These are phyloP conservation scores for Helichrysum umbraculigerum DNA, from an alignment of 129 eudicot genomes.

Conservation along the genomic window DNA sequence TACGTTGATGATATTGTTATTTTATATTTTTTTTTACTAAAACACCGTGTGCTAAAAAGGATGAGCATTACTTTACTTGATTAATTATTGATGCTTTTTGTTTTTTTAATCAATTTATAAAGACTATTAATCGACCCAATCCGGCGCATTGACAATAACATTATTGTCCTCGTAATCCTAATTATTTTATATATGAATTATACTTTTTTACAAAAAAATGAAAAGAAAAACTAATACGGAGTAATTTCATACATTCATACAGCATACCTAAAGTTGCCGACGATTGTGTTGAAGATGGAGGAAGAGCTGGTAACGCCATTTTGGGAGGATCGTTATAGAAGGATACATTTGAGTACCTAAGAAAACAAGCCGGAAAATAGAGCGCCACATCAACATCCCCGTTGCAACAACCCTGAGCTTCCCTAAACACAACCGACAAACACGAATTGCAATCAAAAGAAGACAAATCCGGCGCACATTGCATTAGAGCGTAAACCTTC, in stretches of 20 bases:
- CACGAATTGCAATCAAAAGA: slow-evolving; percentile 24
- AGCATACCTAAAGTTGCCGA: neutral
- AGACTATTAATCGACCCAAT: neutral
- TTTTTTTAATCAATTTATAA: neutral
- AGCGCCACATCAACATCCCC: slow-evolving; percentile 1
- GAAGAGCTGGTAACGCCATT: slow-evolving; percentile 12
- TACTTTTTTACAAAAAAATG: neutral
- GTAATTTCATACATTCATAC: neutral
- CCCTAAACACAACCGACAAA: slow-evolving; percentile 23
- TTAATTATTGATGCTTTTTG: neutral
- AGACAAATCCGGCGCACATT: slow-evolving; percentile 19
- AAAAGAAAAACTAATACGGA: too few relatives aligned
- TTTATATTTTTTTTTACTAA: too few relatives aligned
- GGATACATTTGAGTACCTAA: slow-evolving; percentile 34
- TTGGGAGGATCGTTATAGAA: slow-evolving; percentile 25
- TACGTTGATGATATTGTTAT: too few relatives aligned
- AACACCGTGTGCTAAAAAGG: too few relatives aligned
- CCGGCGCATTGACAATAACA: neutral
- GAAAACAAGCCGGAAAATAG: neutral
- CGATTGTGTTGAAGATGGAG: slow-evolving; percentile 19
- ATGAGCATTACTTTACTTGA: too few relatives aligned
- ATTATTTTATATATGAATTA: too few relatives aligned
- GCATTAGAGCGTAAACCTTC: neutral
- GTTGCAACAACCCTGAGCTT: slow-evolving; percentile 20
- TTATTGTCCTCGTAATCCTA: too few relatives aligned